A percentile compares a stretch with the other conserved stretches of the same genome.
Evolutionary conservation across 2,329 filamentous ascomycete genomes (phyloP).

Genomic region (Alternaria postmessia): DNA sequence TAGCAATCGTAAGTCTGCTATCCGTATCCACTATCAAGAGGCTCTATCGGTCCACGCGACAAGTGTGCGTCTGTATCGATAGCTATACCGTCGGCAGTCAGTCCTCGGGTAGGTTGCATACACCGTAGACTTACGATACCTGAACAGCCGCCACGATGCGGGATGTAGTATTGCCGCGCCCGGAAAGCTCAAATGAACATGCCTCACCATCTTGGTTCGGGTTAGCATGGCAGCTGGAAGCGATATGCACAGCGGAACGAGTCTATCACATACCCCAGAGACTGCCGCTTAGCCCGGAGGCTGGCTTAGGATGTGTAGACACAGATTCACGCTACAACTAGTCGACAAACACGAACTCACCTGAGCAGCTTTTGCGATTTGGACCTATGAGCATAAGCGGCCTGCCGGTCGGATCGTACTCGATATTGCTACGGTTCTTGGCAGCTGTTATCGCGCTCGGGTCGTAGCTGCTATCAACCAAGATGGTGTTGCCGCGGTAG

Average conservation of each 20-base stretch:
- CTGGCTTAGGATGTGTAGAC: slow-evolving; percentile 16
- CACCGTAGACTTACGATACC: slow-evolving; percentile 19
- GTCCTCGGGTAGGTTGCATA: slow-evolving; percentile 18
- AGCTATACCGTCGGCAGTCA: slow-evolving; percentile 2
- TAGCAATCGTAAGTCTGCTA: neutral
- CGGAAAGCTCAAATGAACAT: slow-evolving; percentile 25
- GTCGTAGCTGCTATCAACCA: slow-evolving; percentile 24
- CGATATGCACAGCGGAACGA: slow-evolving; percentile 18
- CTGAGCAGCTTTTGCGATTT: slow-evolving; percentile 31
- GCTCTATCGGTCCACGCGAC: slow-evolving; percentile 10
- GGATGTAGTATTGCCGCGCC: slow-evolving; percentile 21
- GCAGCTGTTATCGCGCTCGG: slow-evolving; percentile 36
- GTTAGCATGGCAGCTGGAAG: slow-evolving; percentile 18
- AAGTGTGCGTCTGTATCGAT: neutral
- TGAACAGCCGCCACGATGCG: slow-evolving; percentile 16
- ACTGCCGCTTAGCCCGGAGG: slow-evolving; percentile 22
- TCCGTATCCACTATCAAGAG: slow-evolving; percentile 15
- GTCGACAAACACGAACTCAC: slow-evolving; percentile 42
- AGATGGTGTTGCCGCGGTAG: slow-evolving; percentile 23
- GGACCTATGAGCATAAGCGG: slow-evolving; percentile 39
- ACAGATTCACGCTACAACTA: slow-evolving; percentile 9
- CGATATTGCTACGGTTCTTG: slow-evolving; percentile 45
- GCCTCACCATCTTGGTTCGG: slow-evolving; percentile 15
- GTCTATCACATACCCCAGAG: slow-evolving; percentile 25
- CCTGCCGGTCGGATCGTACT: slow-evolving; percentile 46